Percentiles rank a stretch among this genome's conserved stretches.
phyloP scores from a whole-genome alignment of 306 rosid species.

The Gillenia trifoliata region DNA sequence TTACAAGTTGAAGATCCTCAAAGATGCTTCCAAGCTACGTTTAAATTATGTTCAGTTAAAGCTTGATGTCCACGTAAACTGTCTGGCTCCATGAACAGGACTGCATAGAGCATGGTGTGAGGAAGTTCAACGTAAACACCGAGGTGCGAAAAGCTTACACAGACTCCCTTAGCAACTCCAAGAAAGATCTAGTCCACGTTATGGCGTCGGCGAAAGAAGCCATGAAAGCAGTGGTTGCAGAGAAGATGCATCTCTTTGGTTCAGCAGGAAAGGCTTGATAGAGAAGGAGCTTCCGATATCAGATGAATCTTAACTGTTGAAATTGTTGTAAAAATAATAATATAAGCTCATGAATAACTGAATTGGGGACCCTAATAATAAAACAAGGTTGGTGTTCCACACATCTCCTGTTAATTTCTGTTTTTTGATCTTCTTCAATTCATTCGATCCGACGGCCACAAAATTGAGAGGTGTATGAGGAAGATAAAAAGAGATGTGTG shows the following conservation, averaged over 20 bases:
- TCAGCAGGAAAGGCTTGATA: slow-evolving; percentile 75
- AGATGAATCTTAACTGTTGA: background rate
- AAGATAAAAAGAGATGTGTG: too few relatives aligned
- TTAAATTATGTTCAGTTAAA: too few relatives aligned
- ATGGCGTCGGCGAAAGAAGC: slow-evolving; percentile 88
- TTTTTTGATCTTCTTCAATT: too few relatives aligned
- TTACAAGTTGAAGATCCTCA: background rate
- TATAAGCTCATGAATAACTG: background rate
- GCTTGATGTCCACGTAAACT: slow-evolving; percentile 4
- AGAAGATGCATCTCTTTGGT: slow-evolving; percentile 90
- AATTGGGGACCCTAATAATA: background rate
- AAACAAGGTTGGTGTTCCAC: too few relatives aligned
- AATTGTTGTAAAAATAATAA: background rate
- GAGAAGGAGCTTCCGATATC: background rate
- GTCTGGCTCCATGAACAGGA: slow-evolving; percentile 42
- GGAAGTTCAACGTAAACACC: slow-evolving; percentile 93
- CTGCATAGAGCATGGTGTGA: slow-evolving; percentile 73
- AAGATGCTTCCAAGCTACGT: too few relatives aligned
- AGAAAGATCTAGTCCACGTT: slow-evolving; percentile 77
- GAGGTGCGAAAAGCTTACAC: slow-evolving; percentile 93
- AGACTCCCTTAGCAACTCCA: slow-evolving; percentile 64
- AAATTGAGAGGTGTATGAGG: too few relatives aligned
- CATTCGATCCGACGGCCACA: too few relatives aligned
- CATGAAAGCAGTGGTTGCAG: slow-evolving; percentile 83
- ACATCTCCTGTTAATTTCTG: too few relatives aligned